Conservation (phyloP, 31 red algal genomes). For the Endocladia muricata region DNA sequence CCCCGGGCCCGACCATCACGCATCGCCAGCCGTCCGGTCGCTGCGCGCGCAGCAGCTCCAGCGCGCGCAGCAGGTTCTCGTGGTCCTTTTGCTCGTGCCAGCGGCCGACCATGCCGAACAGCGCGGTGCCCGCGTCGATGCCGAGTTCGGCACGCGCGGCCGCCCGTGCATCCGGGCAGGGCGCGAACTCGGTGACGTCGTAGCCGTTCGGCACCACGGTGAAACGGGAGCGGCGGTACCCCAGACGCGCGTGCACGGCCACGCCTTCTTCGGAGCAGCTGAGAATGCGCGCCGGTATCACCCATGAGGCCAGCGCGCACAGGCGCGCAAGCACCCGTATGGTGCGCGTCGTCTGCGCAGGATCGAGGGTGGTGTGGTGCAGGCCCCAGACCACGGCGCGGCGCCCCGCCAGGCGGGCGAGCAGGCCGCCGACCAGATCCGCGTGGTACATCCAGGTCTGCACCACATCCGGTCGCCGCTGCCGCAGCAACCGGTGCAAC, state of each 20-base stretch:
- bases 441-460: neutral
- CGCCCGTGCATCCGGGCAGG: neutral
- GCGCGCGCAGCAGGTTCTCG: neutral
- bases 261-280: neutral
- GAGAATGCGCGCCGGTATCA: neutral
- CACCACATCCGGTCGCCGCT: neutral
- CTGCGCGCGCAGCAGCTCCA: neutral
- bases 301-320: neutral
- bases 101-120: neutral
- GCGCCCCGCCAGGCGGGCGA: neutral
- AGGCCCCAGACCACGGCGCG: neutral
- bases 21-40: neutral
- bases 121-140: neutral
- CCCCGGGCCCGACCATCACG: neutral
- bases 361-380: neutral
- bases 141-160: neutral
- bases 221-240: neutral
- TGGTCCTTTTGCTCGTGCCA: neutral
- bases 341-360: neutral
- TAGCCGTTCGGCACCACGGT: neutral
- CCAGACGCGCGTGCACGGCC: neutral
- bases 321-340: neutral
- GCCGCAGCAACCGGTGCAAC: neutral
- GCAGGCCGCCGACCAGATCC: neutral
- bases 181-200: neutral